Base-by-base conservation (phyloP, 148 eudicot species). In the Cornus florida region DNA sequence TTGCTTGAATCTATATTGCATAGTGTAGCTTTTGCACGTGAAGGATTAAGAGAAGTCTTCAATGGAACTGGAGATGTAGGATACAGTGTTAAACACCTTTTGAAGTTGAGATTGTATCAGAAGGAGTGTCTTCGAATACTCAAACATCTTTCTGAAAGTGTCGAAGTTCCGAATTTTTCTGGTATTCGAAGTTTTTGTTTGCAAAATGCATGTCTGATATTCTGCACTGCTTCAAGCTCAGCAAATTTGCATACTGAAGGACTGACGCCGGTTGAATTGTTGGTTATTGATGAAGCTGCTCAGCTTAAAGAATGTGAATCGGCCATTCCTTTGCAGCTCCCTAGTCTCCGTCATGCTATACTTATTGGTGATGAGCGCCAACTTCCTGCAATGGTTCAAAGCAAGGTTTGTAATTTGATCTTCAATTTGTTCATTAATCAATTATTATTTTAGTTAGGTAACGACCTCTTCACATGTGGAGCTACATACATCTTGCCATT, bases 291-390 rank as follows among this genome's bases (percentile, higher is more conserved):
- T 81, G 97, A 93, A 86, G 97, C 94, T 48, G 93, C 90, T 2
- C 97, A 93, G 80, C 85, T 93, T 7, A 93, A 91, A 75, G 94
- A 93, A 77, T 93, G 97, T 75, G 97, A 93, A 70, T 89, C 94
- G 1, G 43, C 80, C 11, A 87, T 93, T 69, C 91, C 97, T 22
- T 73, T 92, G 57, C 94, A 88, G 71, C 83, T 91, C 14, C 82
- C 85, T 10, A 90, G 90, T 75, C 75, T 91, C 1, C 86, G 75
- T 4, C 86, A 86, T 73, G 89, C 80, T 12, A 73, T 91, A 33
- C 86, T 93, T 3, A 77, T 91, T 17, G 97, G 97, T 0, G 97
- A 92, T 67, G 93, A 92, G 31, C 66, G 66, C 41, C 97, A 92
- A 80, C 88, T 92, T 2, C 91, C 97, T 1, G 97, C 97, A 20